These are phyloP conservation scores for Marsdenia floribunda DNA, from an alignment of 257 asterid species.

Conservation along the genomic window DNA sequence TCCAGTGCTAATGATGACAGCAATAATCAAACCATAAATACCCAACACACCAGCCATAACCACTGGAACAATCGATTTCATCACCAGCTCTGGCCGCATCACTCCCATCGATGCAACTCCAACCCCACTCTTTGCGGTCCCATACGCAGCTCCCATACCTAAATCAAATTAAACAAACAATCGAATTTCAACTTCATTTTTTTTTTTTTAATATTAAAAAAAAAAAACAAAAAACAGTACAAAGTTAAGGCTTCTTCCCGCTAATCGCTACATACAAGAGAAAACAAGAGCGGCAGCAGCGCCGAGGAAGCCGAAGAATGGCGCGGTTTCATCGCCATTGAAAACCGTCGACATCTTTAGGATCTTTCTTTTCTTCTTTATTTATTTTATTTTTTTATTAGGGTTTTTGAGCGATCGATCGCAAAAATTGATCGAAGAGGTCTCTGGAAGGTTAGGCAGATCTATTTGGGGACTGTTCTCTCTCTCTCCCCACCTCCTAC, in stretches of 20 bases:
- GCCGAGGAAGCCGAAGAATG: slow-evolving; percentile 34
- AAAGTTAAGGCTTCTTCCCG: background rate
- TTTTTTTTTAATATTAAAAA: too few relatives aligned
- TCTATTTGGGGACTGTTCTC: background rate
- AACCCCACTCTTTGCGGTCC: slow-evolving; percentile 32
- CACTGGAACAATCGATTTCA: slow-evolving; percentile 35
- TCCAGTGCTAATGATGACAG: slow-evolving; percentile 31
- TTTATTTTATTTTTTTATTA: too few relatives aligned
- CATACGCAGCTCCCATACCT: slow-evolving; percentile 42
- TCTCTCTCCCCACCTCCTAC: slow-evolving; percentile 3
- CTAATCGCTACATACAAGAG: slow-evolving; percentile 25
- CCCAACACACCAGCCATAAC: slow-evolving; percentile 45
- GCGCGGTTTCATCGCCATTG: slow-evolving; percentile 34
- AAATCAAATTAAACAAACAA: background rate
- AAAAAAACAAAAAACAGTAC: background rate
- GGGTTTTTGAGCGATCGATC: slow-evolving; percentile 5
- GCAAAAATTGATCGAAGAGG: slow-evolving; percentile 2
- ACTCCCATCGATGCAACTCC: slow-evolving; percentile 36
- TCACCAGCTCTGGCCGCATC: slow-evolving; percentile 34
- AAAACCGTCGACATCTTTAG: slow-evolving; percentile 23
- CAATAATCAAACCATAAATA: slow-evolving; percentile 35
- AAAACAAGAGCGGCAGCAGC: slow-evolving; percentile 38
- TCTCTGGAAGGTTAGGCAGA: background rate
- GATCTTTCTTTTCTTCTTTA: background rate
- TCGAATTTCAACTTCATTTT: background rate